Evolutionary conservation across 2,329 filamentous ascomycete species (phyloP).

Genomic region (Penicillium janthinellum): DNA sequence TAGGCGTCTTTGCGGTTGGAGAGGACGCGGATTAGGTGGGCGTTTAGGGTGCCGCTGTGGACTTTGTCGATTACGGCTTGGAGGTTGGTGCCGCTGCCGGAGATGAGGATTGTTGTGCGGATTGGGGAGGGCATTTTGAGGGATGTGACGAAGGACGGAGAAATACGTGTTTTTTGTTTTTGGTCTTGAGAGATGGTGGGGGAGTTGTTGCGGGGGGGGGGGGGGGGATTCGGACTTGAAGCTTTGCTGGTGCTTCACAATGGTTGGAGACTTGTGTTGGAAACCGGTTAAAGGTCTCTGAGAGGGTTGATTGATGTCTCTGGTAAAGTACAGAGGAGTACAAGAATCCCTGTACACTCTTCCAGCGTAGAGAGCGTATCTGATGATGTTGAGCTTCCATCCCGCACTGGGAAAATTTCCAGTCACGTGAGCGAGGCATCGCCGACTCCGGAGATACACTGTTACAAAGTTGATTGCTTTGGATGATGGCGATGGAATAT

Average conservation of each 20-base stretch:
- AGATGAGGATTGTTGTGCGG: conserved; percentile 69
- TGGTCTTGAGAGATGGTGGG: conserved; percentile 1
- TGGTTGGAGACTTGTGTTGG: not conserved
- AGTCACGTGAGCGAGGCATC: conserved; percentile 16
- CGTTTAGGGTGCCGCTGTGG: conserved; percentile 51
- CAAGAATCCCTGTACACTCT: conserved; percentile 6
- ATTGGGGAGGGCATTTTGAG: conserved; percentile 36
- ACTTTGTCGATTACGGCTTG: conserved; percentile 72
- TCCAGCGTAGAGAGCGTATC: not conserved
- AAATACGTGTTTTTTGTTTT: not conserved
- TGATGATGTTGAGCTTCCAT: not conserved
- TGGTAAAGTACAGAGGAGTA: not conserved
- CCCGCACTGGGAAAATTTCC: conserved; percentile 16
- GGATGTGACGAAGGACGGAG: not conserved
- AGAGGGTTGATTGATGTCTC: conserved; percentile 8
- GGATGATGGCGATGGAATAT: not conserved
- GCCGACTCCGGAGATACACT: not conserved
- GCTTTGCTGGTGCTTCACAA: not conserved
- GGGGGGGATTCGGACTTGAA: not conserved
- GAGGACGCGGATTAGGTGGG: conserved; percentile 64
- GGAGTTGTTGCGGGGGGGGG: not conserved
- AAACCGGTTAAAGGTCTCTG: not conserved
- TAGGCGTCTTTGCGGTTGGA: conserved; percentile 66
- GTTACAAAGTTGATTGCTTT: not conserved
- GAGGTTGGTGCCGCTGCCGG: conserved; percentile 74